Percentiles rank a stretch among this genome's conserved stretches.
phyloP scores from a whole-genome alignment of 2,329 filamentous ascomycete species.

The Colletotrichum navitas region DNA sequence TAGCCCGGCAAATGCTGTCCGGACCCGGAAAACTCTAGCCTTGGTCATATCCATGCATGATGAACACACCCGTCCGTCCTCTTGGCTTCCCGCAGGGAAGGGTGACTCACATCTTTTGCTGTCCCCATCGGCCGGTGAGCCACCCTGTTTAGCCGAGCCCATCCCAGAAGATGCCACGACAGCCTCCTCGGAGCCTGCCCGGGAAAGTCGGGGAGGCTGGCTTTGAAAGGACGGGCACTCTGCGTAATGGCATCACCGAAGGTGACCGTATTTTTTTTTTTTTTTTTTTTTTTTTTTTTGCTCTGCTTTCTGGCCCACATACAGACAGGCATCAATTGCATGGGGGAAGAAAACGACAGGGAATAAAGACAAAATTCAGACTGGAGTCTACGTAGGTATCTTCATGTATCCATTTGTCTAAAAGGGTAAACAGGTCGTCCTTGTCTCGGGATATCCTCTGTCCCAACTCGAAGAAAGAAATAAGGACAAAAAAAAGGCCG shows the following conservation, averaged over 20 bases:
- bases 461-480: not conserved
- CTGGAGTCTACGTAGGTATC: not conserved
- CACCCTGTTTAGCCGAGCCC: not conserved
- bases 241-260: not conserved
- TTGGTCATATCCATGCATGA: conserved; percentile 14
- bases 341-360: not conserved
- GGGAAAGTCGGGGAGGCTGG: conserved; percentile 28
- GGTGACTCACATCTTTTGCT: conserved; percentile 31
- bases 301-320: not conserved
- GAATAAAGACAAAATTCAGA: not conserved
- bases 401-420: conserved; percentile 20
- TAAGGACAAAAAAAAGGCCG: not conserved
- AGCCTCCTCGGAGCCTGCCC: conserved; percentile 1
- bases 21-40: not conserved
- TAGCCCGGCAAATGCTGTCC: not conserved
- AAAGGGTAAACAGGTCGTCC: not conserved
- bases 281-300: not conserved
- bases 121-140: conserved; percentile 5
- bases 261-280: not conserved
- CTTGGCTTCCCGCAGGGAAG: conserved; percentile 13
- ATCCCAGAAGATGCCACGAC: not conserved
- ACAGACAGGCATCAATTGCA: not conserved
- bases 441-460: not conserved
- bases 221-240: not conserved
- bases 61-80: not conserved